Evolutionary conservation across 306 rosid genomes (phyloP).

Genomic region (Trichosanthes truncata): DNA sequence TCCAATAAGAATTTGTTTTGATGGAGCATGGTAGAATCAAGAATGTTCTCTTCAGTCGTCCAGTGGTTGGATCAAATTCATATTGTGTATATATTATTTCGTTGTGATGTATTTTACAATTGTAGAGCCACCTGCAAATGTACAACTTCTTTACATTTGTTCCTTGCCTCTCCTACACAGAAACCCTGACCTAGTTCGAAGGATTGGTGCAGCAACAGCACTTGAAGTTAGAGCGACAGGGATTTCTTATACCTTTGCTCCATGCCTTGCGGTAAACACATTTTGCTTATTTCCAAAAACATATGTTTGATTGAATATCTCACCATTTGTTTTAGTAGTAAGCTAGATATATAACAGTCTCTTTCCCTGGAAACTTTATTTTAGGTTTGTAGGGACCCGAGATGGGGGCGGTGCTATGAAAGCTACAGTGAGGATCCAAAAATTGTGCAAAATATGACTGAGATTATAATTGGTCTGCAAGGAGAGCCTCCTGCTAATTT

Average conservation of each 20-base stretch:
- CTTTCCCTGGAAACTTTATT: constrained; percentile 24
- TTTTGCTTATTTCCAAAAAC: constrained; percentile 7
- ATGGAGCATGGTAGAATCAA: not conserved
- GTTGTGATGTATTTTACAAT: not conserved
- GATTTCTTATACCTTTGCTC: constrained; percentile 85
- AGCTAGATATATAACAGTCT: constrained; percentile 6
- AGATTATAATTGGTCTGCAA: constrained; percentile 76
- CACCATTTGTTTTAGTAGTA: not conserved
- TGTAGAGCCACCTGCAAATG: not conserved
- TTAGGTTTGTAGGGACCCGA: constrained; percentile 95
- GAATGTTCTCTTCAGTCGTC: not conserved
- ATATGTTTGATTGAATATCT: constrained; percentile 7
- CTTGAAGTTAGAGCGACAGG: constrained; percentile 94
- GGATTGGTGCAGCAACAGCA: constrained; percentile 91
- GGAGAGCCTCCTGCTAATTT: constrained; percentile 57
- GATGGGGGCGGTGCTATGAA: constrained; percentile 99
- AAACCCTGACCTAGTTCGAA: constrained; percentile 53
- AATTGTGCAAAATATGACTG: constrained; percentile 77
- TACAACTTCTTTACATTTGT: constrained; percentile 14
- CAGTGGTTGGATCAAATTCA: not conserved
- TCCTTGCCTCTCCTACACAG: constrained; percentile 22
- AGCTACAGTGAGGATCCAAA: constrained; percentile 91
- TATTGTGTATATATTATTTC: not conserved
- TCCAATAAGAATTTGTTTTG: not conserved
- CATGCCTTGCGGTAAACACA: constrained; percentile 78